Base-by-base conservation (phyloP, 176 grass and related monocot species). In the Oryza coarctata region DNA sequence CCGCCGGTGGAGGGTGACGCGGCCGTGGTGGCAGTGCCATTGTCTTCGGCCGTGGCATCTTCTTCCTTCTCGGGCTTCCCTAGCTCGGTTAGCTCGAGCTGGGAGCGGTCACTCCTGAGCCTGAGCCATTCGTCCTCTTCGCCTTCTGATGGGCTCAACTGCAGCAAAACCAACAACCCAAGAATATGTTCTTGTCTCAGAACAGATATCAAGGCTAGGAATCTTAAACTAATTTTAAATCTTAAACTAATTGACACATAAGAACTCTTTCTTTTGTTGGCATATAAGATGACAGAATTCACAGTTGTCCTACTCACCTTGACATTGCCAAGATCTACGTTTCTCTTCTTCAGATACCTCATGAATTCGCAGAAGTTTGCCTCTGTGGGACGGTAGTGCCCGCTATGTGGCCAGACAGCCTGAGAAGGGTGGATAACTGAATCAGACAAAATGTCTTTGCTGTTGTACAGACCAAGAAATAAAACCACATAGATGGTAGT, bases 391-490 rank as follows among this genome's bases (percentile, higher is more conserved):
- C 90, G 84, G 49, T 98, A 98, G 65, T 94, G 95, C 35, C 95
- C 95, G 33, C 95, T 93, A 44, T 98, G 95, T 25, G 88, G 92
- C 92, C 94, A 97, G 36, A 97, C 94, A 58, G 90, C 92, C 94
- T 97, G 87, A 22, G 71, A 73, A 84, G 1, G 14, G 67, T 3
- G n/a, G 7, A 43, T 39, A 73, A 39, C 35, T 32, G 67, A 68
- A 79, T 90, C 68, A 83, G 68, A 90, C 22, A 63, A 63, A 26
- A 17, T 68, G 44, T 82, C 1, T 9, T 73, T 10, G 25, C 40
- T 29, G 45, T 4, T 45, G 22, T 45, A 61, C 1, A 36, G 22
- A 58, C 49, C 18, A 58, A 58, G 9, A 23, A 27, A 22, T 17
- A 30, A 29, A 60, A 77, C 12, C 14, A 27, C 0, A 2, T 40